These are phyloP conservation scores for Debaryomyces fabryi DNA, from an alignment of 1,139 yeast genomes.

Conservation along the genomic window DNA sequence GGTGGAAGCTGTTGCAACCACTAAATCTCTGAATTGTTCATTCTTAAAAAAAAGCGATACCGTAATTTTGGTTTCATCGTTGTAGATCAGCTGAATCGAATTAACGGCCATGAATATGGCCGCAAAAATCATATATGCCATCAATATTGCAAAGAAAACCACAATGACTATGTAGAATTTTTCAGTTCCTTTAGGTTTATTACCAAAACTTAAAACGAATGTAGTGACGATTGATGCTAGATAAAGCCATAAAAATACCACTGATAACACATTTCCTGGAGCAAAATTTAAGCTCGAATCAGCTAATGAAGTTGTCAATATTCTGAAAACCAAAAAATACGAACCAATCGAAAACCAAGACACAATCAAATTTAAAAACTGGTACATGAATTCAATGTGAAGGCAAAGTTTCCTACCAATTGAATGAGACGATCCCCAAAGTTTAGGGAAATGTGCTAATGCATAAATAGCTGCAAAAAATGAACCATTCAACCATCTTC, in stretches of 20 bases:
- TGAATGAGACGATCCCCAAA: conserved; percentile 49
- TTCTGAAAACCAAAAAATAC: conserved; percentile 78
- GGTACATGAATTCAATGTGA: conserved; percentile 48
- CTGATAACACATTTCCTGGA: conserved; percentile 79
- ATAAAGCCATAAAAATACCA: conserved; percentile 85
- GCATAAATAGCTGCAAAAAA: conserved; percentile 53
- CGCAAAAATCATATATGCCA: conserved; percentile 86
- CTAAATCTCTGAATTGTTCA: conserved; percentile 50
- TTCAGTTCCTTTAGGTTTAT: conserved; percentile 91
- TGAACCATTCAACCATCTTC: conserved; percentile 56
- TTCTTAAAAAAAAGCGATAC: conserved; percentile 44
- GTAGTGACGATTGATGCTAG: conserved; percentile 87
- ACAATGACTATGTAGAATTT: conserved; percentile 81
- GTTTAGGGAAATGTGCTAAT: conserved; percentile 46
- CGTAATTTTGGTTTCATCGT: conserved; percentile 33
- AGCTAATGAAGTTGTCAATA: conserved; percentile 70
- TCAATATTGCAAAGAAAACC: conserved; percentile 83
- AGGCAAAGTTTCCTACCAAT: conserved; percentile 43
- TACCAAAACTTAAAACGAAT: conserved; percentile 89
- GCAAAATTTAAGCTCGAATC: conserved; percentile 49
- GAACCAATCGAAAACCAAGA: conserved; percentile 86
- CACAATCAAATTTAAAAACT: conserved; percentile 48
- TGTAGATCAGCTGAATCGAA: conserved; percentile 40
- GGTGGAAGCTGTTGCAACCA: conserved; percentile 50
- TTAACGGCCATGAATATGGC: conserved; percentile 53